Evolutionary conservation across 225 moss, liverwort and hornwort species (phyloP), one percentile per base, ranked within the genome.

Genomic region (Physcomitrellopsis africana): DNA sequence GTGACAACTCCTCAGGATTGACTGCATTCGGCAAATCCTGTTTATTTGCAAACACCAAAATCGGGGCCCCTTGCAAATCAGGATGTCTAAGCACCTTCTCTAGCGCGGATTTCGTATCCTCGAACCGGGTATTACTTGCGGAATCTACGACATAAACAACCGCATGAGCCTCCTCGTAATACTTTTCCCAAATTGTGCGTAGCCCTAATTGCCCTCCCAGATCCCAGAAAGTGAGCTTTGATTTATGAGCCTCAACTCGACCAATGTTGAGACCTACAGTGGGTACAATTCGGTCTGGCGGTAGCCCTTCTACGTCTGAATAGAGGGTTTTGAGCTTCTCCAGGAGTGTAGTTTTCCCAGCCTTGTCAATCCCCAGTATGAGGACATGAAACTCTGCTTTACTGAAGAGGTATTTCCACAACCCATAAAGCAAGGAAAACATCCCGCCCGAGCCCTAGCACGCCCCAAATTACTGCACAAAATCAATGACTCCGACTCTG

Each of bases 351-450:
- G 99, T 99, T 76, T 99, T 99, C 64, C 99, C 99, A 55, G 99
- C 99, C 82, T 99, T 99, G 85, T 99, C 99, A 73, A 99, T 99
- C 75, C 95, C 99, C 51, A 99, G 89, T 73, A 99, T 99, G 58
- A 99, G 99, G 73, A 99, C 99, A 87, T 99, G 99, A 48, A 99
- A 99, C 86, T 99, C 99, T 77, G 95, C 92, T 81, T 99, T 99
- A 86, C 93, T 99, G 86, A 95, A 99, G 42, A 99, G 75, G 81
- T 92, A 99, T 84, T 99, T 95, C 93, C 95, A 99, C 86, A 99
- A 74, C 42, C 99, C 99, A 68, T 93, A 99, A 32, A 99, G 88
- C 88, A 99, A 80, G 69, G 99, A 99, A 91, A 99, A 99, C 99
- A 99, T 99, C 77, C 82, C 80, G 77, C 73, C 79, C 78, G 5